phyloP scores from a whole-genome alignment of 2,329 filamentous ascomycete genomes.

The Aspergillus spinulosporus region DNA sequence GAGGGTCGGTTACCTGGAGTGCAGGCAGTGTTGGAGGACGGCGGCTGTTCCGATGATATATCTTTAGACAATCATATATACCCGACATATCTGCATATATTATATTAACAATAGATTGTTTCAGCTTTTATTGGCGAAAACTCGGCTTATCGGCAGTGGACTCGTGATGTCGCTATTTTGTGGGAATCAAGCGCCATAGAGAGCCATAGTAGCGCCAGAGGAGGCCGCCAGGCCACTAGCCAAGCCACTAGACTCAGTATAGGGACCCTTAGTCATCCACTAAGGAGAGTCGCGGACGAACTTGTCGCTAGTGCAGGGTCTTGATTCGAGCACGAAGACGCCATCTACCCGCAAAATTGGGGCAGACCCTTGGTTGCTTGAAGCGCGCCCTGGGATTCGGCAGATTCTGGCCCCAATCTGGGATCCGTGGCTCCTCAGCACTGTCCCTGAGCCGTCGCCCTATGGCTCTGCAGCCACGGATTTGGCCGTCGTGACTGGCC shows the following conservation, averaged over 20 bases:
- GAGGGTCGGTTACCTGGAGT: slow-evolving; percentile 46
- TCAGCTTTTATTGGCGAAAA: neutral
- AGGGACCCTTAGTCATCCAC: neutral
- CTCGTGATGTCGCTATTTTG: slow-evolving; percentile 5
- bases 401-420: neutral
- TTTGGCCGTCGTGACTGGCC: neutral
- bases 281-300: neutral
- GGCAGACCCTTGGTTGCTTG: slow-evolving; percentile 3
- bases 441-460: slow-evolving; percentile 7
- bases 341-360: slow-evolving; percentile 5
- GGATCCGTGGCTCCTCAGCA: neutral
- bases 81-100: neutral
- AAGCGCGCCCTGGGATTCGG: neutral
- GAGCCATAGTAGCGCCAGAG: neutral
- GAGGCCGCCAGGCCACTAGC: neutral
- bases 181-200: neutral
- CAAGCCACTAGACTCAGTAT: neutral
- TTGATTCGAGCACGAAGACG: slow-evolving; percentile 10
- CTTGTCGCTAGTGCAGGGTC: neutral
- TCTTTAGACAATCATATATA: neutral
- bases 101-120: neutral
- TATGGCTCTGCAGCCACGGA: neutral
- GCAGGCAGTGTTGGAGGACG: slow-evolving; percentile 43
- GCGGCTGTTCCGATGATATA: slow-evolving; percentile 44
- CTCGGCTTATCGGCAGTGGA: neutral